Evolutionary conservation across 164 flowering plant species (phyloP).

Genomic region (Macadamia integrifolia): DNA sequence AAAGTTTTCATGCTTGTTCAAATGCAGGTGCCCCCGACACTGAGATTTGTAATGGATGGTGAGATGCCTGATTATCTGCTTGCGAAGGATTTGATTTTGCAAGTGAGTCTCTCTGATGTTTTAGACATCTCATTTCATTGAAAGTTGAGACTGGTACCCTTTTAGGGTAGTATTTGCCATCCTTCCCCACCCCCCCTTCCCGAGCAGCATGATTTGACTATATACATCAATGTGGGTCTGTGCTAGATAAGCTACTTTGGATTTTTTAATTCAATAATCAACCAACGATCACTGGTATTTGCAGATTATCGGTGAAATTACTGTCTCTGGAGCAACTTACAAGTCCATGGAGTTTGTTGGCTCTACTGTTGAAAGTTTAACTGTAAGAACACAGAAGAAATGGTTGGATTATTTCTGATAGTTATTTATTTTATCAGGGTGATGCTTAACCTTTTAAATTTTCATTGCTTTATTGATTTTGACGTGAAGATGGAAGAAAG

Average conservation of each 20-base stretch:
- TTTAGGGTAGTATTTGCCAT: not conserved
- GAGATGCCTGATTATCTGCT: slow-evolving; percentile 92
- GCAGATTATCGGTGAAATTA: slow-evolving; percentile 98
- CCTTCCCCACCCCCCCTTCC: too few species aligned
- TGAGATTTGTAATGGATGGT: slow-evolving; percentile 94
- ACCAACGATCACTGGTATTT: not conserved
- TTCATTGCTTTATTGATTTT: slow-evolving; percentile 4
- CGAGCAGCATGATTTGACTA: not conserved
- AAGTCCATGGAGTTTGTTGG: slow-evolving; percentile 98
- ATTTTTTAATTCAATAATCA: not conserved
- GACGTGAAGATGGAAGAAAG: slow-evolving; percentile 89
- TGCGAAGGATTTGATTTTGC: slow-evolving; percentile 97
- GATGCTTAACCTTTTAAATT: not conserved
- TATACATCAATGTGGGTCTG: not conserved
- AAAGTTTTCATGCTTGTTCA: not conserved
- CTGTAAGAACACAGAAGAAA: slow-evolving; percentile 39
- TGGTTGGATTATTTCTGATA: slow-evolving; percentile 1
- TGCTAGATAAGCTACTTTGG: not conserved
- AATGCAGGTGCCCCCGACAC: slow-evolving; percentile 89
- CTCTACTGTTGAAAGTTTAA: slow-evolving; percentile 82
- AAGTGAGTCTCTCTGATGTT: slow-evolving; percentile 42
- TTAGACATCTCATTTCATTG: slow-evolving; percentile 1
- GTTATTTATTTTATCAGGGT: not conserved
- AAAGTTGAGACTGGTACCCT: not conserved
- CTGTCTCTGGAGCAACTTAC: slow-evolving; percentile 94